phyloP scores from a whole-genome alignment of 805 yeast genomes.

The Yarrowia yakushimensis region DNA sequence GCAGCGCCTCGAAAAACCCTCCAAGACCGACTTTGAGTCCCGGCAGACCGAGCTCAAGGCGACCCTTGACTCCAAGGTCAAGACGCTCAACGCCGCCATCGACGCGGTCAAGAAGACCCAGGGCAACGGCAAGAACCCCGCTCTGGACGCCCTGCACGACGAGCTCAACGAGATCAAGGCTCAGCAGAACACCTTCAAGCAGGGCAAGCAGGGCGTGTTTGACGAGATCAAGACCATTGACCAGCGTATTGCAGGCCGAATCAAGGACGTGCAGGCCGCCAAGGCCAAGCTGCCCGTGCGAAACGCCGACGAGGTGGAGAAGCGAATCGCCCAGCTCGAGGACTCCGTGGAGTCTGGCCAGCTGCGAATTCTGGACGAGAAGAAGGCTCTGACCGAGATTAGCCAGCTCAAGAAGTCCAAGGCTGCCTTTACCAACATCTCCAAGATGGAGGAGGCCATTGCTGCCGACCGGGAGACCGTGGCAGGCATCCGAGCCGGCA shows the following conservation, averaged over 20 bases:
- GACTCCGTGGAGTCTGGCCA: slow-evolving; percentile 70
- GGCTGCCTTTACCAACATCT: slow-evolving; percentile 71
- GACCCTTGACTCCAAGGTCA: slow-evolving; percentile 30
- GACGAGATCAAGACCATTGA: slow-evolving; percentile 74
- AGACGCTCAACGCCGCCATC: slow-evolving; percentile 29
- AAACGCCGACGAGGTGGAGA: slow-evolving; percentile 40
- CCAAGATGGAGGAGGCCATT: slow-evolving; percentile 70
- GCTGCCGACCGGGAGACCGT: slow-evolving; percentile 76
- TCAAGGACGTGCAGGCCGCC: slow-evolving; percentile 66
- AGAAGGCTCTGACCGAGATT: slow-evolving; percentile 79
- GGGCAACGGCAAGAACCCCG: slow-evolving; percentile 12
- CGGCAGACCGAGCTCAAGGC: slow-evolving; percentile 31
- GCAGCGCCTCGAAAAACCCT: slow-evolving; percentile 30
- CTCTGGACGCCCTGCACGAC: slow-evolving; percentile 51
- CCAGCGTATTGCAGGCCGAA: slow-evolving; percentile 65
- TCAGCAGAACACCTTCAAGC: slow-evolving; percentile 46
- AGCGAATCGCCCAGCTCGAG: slow-evolving; percentile 50
- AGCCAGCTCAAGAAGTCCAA: slow-evolving; percentile 73
- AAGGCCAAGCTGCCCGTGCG: slow-evolving; percentile 65
- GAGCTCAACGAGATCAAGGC: slow-evolving; percentile 47
- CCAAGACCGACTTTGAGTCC: slow-evolving; percentile 32
- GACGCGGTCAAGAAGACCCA: slow-evolving; percentile 29
- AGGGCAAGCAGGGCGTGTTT: slow-evolving; percentile 44
- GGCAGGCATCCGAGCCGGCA: slow-evolving; percentile 65
- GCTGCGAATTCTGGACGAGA: slow-evolving; percentile 86